Conservation (phyloP, 2,329 filamentous ascomycete genomes). For the Venturia pyrina region DNA sequence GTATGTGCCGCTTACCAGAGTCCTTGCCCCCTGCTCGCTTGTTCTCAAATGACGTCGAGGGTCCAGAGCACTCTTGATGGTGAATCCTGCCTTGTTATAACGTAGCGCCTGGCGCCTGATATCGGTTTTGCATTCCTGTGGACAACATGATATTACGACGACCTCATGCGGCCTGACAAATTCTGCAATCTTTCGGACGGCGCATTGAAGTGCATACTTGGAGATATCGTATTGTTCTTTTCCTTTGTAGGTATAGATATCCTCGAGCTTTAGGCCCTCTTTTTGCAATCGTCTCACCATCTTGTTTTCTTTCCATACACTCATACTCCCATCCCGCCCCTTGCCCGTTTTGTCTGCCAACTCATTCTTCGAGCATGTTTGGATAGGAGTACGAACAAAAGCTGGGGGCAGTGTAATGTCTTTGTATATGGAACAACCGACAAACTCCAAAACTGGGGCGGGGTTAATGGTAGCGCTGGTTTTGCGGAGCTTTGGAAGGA, state of each 20-base stretch:
- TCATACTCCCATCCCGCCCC: background rate
- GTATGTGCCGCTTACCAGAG: conserved; percentile 6
- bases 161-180: background rate
- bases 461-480: too few relatives aligned
- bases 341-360: too few relatives aligned
- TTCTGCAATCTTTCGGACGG: background rate
- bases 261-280: too few relatives aligned
- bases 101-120: background rate
- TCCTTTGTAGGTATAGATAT: background rate
- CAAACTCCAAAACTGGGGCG: background rate
- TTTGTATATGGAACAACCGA: background rate
- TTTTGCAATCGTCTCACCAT: too few relatives aligned
- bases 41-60: background rate
- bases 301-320: background rate
- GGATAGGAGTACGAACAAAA: background rate
- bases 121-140: background rate
- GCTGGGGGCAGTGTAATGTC: background rate
- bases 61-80: background rate
- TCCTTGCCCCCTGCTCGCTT: background rate
- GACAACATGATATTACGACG: background rate
- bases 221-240: conserved; percentile 3
- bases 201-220: conserved; percentile 6
- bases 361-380: background rate
- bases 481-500: conserved; percentile 20
- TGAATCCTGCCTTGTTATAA: background rate